Base-by-base conservation (phyloP, 257 asterid species). In the Orobanche coerulescens region DNA sequence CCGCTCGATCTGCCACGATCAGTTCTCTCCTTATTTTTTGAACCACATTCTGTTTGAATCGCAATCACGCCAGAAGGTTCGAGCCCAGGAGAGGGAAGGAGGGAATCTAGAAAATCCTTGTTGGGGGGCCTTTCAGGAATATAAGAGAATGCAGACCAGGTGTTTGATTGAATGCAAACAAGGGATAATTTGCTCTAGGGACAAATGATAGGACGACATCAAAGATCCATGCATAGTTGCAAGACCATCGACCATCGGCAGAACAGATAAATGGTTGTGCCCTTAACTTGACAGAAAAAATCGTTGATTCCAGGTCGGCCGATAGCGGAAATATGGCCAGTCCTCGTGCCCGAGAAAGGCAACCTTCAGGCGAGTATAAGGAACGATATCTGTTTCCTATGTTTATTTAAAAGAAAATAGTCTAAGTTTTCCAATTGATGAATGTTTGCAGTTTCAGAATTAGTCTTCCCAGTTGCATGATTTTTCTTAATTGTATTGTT, bases 321-420 rank as follows among this genome's bases (percentile, higher is more conserved):
- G 30, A 13, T 1, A 19, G 0, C 44, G 11, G 24, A 55, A 67
- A 1, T 13, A 20, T 11, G 3, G 23, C 63, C 19, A 22, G 43
- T 11, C 69, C 77, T 33, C 20, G 6, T 14, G 59, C 37, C 4
- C 52, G 15, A 36, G 76, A 70, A 15, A 63, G 61, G 26, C 52
- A 36, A 2, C 50, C 50, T 47, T 66, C 76, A 54, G 82, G 84
- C 69, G 67, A 44, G 73, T 16, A 30, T 15, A 60, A 5, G 12
- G 4, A 11, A 10, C 43, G 4, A 13, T 34, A 18, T 18, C 6
- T 37, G 14, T 49, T 48, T 19, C 30, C n/a, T 37, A 0, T 34
- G 23, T 4, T 8, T 56, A 11, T 14, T 31, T 28, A 1, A 42
- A 12, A n/a, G n/a, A n/a, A n/a, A n/a, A n/a, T n/a, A n/a, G n/a